Evolutionary conservation across 2,329 filamentous ascomycete genomes (phyloP).

Genomic region (Macroventuria anomochaeta): DNA sequence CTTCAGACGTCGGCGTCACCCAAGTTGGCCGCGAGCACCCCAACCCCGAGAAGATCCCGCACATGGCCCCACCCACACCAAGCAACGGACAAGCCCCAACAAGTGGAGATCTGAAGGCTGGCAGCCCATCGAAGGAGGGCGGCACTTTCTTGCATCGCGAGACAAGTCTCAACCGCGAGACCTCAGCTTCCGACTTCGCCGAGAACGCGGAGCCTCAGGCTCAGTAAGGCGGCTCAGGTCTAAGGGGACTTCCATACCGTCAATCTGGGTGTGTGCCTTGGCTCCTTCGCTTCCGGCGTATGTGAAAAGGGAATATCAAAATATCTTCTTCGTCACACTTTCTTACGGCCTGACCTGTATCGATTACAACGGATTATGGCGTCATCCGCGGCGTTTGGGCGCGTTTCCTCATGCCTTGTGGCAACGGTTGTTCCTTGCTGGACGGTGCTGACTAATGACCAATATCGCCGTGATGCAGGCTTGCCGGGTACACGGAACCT

Average conservation of each 20-base stretch:
- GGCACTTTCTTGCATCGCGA: constrained; percentile 80
- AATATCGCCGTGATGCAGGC: not conserved
- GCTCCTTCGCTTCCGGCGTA: not conserved
- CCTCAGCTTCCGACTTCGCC: constrained; percentile 69
- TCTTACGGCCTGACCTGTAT: constrained; percentile 10
- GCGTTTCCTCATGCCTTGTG: not conserved
- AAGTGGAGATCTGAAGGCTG: constrained; percentile 54
- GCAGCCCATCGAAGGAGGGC: constrained; percentile 88
- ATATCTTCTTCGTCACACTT: not conserved
- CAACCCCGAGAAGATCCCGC: constrained; percentile 91
- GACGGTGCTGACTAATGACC: not conserved
- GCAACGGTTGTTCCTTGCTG: not conserved
- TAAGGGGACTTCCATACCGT: not conserved
- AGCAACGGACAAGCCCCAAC: constrained; percentile 47
- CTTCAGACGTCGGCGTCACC: constrained; percentile 90
- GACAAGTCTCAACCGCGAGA: constrained; percentile 77
- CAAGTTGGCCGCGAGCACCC: constrained; percentile 94
- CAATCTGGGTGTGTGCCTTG: not conserved
- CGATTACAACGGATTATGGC: constrained; percentile 4
- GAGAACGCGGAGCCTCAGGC: constrained; percentile 42
- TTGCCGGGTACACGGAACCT: not conserved
- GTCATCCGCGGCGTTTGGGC: constrained; percentile 5
- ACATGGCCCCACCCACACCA: constrained; percentile 72
- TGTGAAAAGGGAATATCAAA: not conserved
- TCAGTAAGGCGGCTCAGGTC: constrained; percentile 12